Evolutionary conservation across 352 stramenopile species (phyloP).

Genomic region (Pythium sp.): DNA sequence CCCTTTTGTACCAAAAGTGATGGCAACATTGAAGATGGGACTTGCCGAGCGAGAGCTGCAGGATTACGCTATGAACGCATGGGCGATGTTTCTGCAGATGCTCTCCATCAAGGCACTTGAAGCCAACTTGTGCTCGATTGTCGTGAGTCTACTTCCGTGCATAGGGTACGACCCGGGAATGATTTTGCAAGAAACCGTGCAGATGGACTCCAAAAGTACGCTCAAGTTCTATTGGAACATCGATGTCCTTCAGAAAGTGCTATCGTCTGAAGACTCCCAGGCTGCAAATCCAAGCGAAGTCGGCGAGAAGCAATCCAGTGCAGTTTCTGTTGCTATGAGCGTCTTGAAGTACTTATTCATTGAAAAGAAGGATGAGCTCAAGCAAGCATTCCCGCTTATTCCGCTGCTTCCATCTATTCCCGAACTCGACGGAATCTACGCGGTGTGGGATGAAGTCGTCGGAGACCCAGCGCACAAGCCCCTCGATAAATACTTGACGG

Average conservation of each 20-base stretch:
- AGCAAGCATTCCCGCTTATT: conserved; percentile 61
- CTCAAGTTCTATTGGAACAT: conserved; percentile 34
- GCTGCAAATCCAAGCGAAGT: not conserved
- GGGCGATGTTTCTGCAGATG: conserved; percentile 78
- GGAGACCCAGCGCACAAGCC: conserved; percentile 47
- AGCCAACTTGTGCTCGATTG: conserved; percentile 82
- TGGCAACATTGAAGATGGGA: conserved; percentile 85
- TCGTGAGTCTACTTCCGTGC: conserved; percentile 84
- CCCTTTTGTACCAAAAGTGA: conserved; percentile 86
- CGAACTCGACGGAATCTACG: conserved; percentile 67
- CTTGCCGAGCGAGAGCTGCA: conserved; percentile 54
- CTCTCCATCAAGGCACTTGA: conserved; percentile 78
- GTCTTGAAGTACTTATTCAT: conserved; percentile 77
- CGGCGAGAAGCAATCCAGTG: not conserved
- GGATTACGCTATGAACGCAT: conserved; percentile 63
- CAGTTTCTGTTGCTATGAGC: conserved; percentile 23
- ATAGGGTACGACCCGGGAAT: conserved; percentile 42
- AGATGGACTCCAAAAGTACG: conserved; percentile 16
- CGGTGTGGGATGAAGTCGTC: conserved; percentile 49
- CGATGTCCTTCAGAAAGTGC: conserved; percentile 29
- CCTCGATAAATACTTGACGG: conserved; percentile 51
- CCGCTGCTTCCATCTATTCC: conserved; percentile 62
- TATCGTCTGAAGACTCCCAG: not conserved
- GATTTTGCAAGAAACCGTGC: conserved; percentile 36
- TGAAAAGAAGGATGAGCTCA: conserved; percentile 57